Evolutionary conservation across 495 filamentous ascomycete species (phyloP).

Genomic region (Talaromyces nanjingensis): DNA sequence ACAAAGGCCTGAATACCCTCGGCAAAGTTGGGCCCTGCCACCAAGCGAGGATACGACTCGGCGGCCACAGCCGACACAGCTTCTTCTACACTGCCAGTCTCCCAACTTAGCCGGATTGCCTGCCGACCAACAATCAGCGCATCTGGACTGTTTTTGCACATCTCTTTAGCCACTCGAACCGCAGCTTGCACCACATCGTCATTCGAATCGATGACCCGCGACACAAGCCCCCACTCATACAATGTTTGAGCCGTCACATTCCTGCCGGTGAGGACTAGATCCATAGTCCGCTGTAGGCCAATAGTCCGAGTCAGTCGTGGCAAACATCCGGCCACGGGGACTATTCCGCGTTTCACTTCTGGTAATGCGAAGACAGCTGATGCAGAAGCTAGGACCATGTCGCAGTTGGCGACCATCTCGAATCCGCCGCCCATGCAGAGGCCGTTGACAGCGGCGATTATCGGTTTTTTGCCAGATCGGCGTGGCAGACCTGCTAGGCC

Average conservation of each 20-base stretch:
- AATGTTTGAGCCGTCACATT: slow-evolving; percentile 52
- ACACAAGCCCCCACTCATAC: slow-evolving; percentile 62
- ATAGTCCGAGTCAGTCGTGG: slow-evolving; percentile 64
- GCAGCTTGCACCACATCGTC: slow-evolving; percentile 41
- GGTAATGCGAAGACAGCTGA: slow-evolving; percentile 55
- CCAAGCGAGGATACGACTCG: slow-evolving; percentile 52
- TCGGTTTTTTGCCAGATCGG: slow-evolving; percentile 45
- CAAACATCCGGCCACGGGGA: slow-evolving; percentile 62
- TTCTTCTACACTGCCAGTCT: slow-evolving; percentile 56
- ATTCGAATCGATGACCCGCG: slow-evolving; percentile 49
- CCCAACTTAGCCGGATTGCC: slow-evolving; percentile 63
- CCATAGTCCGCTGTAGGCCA: slow-evolving; percentile 61
- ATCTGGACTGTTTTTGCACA: slow-evolving; percentile 60
- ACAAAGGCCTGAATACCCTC: slow-evolving; percentile 77
- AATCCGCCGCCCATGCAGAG: slow-evolving; percentile 66
- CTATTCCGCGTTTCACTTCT: slow-evolving; percentile 64
- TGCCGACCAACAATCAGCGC: slow-evolving; percentile 57
- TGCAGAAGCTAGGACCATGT: slow-evolving; percentile 55
- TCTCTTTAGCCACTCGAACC: slow-evolving; percentile 39
- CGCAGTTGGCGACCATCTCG: slow-evolving; percentile 66
- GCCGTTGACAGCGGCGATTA: slow-evolving; percentile 74
- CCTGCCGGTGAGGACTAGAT: slow-evolving; percentile 62
- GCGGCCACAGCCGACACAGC: slow-evolving; percentile 50
- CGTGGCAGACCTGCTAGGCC: slow-evolving; percentile 51
- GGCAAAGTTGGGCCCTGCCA: slow-evolving; percentile 63